Evolutionary conservation across 208 protist species (phyloP), one percentile per base, ranked within the genome.

Genomic region (Wallacemonas rigidus): DNA sequence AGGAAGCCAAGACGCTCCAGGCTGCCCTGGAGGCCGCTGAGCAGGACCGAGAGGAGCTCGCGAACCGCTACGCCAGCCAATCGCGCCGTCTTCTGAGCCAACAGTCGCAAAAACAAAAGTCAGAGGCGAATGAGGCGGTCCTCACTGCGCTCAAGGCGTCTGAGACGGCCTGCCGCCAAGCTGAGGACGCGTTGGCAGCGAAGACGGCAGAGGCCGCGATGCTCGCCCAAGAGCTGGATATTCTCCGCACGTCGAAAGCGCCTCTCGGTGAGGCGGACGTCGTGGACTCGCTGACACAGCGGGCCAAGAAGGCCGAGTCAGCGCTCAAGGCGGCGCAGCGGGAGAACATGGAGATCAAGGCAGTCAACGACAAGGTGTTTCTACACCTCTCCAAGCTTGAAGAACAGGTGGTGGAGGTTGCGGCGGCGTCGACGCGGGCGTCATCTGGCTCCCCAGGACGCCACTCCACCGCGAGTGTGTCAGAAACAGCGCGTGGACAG

Each of bases 251-350:
- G 38, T 55, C 69, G 56, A 44, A 47, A 39, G 38, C 1, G 67
- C 71, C 43, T 73, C 48, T 9, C 38, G 48, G 40, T 7, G 75
- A 79, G 55, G 47, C 63, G n/a, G 60, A 74, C 38, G 47, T 40
- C 11, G 15, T 35, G 8, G 53, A 71, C 26, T 11, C 47, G 47
- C 48, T 26, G 15, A 9, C 35, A 36, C 39, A 54, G 8, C 38
- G 58, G 12, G 62, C 56, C 14, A 69, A 64, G 40, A 64, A 72
- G 48, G 62, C 48, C 12, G 62, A 71, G 38, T 15, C 41, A 2
- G 48, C 72, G 67, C 39, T 82, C 47, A 64, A 76, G 26, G 67
- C 44, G 26, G 69, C 48, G 9, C 48, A 15, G 11, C 15, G 48
- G 9, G 48, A 53, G 48, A 53, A 53, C 48, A 53, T 15, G 15